Conservation (phyloP, 345 rosid genomes). For the Syzygium jambos region DNA sequence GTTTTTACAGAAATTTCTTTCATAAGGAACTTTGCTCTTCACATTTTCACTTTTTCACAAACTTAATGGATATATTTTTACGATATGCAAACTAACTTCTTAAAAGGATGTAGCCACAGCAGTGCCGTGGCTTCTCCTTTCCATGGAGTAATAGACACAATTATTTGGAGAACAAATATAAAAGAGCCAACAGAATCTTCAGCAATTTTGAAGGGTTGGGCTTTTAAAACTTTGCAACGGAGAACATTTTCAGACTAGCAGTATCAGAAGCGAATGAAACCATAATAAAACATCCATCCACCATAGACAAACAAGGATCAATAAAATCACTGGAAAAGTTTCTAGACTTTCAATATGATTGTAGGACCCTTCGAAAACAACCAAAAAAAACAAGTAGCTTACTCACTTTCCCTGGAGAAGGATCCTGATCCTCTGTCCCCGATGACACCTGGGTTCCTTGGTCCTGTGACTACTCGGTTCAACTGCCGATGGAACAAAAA, state of each 20-base stretch:
- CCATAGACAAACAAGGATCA: neutral
- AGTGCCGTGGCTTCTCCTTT: neutral
- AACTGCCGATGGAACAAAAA: slow-evolving; percentile 35
- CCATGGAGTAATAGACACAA: neutral
- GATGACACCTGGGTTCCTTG: slow-evolving; percentile 85
- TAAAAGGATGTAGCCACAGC: neutral
- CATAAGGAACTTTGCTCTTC: neutral
- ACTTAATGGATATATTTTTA: neutral
- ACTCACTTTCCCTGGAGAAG: slow-evolving; percentile 98
- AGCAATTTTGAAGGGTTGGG: neutral
- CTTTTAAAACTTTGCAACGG: neutral
- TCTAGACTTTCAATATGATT: neutral
- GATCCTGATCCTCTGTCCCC: slow-evolving; percentile 96
- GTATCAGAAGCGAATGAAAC: neutral
- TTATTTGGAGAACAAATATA: neutral
- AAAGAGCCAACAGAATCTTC: neutral
- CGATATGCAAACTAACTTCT: neutral
- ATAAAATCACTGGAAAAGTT: neutral
- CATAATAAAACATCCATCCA: neutral
- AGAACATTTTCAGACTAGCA: neutral
- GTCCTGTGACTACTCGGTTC: slow-evolving; percentile 91
- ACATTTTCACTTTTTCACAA: neutral
- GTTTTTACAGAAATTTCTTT: neutral
- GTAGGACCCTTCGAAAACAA: neutral
- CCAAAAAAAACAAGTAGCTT: neutral